phyloP scores from a whole-genome alignment of 2,329 filamentous ascomycete genomes.

The Thielaviopsis populi region DNA sequence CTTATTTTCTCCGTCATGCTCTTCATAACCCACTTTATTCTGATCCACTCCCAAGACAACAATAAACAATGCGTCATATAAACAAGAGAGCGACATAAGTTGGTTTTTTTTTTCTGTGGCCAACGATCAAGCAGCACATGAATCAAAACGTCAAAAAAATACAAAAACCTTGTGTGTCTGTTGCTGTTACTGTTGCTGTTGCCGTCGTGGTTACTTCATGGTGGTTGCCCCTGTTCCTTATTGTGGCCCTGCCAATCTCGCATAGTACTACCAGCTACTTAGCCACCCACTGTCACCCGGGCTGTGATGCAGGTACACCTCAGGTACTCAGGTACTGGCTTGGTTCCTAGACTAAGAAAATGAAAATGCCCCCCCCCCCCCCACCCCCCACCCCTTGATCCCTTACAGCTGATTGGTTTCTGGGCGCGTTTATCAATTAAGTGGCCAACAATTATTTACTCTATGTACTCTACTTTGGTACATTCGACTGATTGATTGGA shows the following conservation, averaged over 20 bases:
- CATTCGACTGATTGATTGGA: neutral
- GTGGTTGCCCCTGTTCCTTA: neutral
- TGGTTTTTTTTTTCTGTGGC: neutral
- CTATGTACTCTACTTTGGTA: no score
- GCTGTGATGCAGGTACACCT: constrained; percentile 14
- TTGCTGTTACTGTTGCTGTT: neutral
- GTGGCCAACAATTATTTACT: no score
- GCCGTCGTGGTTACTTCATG: neutral
- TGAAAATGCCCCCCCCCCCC: neutral
- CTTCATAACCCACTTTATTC: neutral
- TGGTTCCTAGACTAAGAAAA: neutral
- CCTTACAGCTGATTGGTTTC: neutral
- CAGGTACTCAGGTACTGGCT: constrained; percentile 3
- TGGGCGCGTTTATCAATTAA: neutral
- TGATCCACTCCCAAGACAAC: neutral
- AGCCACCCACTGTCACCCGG: constrained; percentile 11
- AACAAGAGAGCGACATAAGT: neutral
- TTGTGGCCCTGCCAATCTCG: constrained; percentile 15
- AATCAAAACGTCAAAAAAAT: neutral
- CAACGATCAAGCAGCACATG: neutral
- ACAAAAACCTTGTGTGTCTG: neutral
- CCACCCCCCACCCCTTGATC: neutral
- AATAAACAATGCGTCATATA: constrained; percentile 5
- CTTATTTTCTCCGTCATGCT: neutral
- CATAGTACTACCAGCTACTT: constrained; percentile 14